Conservation (phyloP, 2,329 filamentous ascomycete genomes). For the Talaromyces marneffei region DNA sequence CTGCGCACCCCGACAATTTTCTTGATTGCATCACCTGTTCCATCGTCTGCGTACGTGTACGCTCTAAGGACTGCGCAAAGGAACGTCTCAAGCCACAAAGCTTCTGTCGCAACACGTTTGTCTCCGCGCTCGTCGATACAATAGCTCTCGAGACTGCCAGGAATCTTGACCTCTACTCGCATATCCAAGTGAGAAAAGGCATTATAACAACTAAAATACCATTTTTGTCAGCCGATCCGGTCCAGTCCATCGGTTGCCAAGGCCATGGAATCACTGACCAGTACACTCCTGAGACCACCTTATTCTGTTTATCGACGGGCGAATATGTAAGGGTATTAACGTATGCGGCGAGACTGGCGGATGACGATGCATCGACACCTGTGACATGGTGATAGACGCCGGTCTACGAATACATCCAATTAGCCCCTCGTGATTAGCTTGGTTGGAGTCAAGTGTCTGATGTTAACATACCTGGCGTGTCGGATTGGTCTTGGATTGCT, state of each 20-base stretch:
- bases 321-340: conserved; percentile 96
- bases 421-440: not conserved
- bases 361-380: conserved; percentile 93
- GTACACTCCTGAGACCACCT: conserved; percentile 90
- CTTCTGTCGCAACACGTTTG: conserved; percentile 86
- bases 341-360: conserved; percentile 92
- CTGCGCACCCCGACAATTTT: conserved; percentile 95
- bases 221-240: not conserved
- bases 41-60: conserved; percentile 94
- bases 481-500: conserved; percentile 58
- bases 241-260: not conserved
- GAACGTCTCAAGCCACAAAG: conserved; percentile 95
- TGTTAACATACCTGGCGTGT: conserved; percentile 48
- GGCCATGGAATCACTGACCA: conserved; percentile 55
- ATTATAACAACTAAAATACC: conserved; percentile 74
- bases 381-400: conserved; percentile 98
- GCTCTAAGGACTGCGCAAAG: conserved; percentile 89
- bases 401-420: conserved; percentile 40
- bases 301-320: conserved; percentile 74
- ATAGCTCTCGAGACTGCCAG: conserved; percentile 92
- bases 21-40: conserved; percentile 87
- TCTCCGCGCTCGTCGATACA: conserved; percentile 96
- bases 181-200: conserved; percentile 96
- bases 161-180: conserved; percentile 96
- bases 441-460: conserved; percentile 4